These are phyloP conservation scores for Mycena sp. DNA, from an alignment of 1,284 basidiomycete genomes.

Conservation along the genomic window DNA sequence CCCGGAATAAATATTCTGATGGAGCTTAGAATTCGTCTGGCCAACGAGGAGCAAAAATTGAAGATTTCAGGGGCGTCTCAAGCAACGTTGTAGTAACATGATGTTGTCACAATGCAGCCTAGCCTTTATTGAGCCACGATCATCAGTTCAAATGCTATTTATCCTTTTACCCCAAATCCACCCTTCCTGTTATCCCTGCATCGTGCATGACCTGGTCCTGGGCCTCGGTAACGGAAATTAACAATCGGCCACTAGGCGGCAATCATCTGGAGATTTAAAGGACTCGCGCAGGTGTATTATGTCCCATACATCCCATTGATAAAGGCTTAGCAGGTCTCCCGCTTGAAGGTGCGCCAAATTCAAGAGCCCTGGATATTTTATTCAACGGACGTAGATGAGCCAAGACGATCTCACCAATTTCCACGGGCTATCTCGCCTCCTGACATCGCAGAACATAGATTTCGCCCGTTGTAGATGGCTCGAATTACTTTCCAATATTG, in stretches of 20 bases:
- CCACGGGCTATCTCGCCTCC: constrained; percentile 9
- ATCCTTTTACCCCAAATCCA: neutral
- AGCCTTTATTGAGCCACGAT: no score
- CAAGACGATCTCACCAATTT: constrained; percentile 2
- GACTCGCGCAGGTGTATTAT: no score
- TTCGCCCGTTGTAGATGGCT: constrained; percentile 1
- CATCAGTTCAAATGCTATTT: neutral
- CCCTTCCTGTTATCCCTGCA: neutral
- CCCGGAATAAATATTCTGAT: neutral
- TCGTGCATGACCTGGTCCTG: neutral
- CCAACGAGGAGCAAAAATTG: constrained; percentile 40
- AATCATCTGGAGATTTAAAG: no score
- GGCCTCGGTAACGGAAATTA: neutral
- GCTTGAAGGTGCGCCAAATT: neutral
- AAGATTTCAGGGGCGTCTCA: neutral
- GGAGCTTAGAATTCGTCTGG: constrained; percentile 37
- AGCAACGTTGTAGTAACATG: no score
- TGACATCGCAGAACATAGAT: constrained; percentile 1
- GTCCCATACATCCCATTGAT: no score
- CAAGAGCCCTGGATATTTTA: neutral
- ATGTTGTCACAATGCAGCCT: no score
- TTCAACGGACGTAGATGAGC: constrained; percentile 14
- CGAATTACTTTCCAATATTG: neutral
- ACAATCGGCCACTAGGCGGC: constrained; percentile 2
- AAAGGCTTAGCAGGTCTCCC: neutral